Percentiles rank a stretch among this genome's conserved stretches.
These are phyloP conservation scores for Hypericum androsaemum DNA, from an alignment of 345 rosid genomes.

Conservation along the genomic window DNA sequence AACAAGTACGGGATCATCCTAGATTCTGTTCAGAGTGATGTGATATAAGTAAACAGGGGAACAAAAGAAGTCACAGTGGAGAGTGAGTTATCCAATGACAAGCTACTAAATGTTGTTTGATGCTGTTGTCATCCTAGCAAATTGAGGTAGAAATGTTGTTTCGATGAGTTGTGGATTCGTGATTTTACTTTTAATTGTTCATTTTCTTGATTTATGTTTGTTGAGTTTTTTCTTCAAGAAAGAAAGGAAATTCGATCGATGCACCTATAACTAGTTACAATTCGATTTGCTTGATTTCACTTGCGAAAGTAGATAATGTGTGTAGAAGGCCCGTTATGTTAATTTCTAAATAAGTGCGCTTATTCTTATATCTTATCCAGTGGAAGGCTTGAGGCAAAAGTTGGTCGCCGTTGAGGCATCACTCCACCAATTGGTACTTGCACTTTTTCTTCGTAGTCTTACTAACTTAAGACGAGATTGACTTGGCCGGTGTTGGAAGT, in stretches of 20 bases:
- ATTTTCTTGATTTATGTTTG: too few species aligned
- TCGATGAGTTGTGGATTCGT: too few species aligned
- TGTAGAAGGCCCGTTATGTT: background rate
- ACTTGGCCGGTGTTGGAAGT: conserved; percentile 4
- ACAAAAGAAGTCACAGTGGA: conserved; percentile 60
- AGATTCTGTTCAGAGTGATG: conserved; percentile 73
- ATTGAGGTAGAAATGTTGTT: too few species aligned
- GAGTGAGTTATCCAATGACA: conserved; percentile 38
- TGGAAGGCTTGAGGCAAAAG: conserved; percentile 62
- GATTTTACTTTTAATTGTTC: too few species aligned
- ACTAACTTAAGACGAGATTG: conserved; percentile 10
- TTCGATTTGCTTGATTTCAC: background rate
- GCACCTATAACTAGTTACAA: too few species aligned
- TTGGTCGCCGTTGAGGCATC: conserved; percentile 46
- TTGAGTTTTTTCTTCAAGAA: too few species aligned
- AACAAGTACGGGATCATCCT: conserved; percentile 69
- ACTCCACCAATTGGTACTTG: conserved; percentile 55
- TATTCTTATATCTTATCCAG: conserved; percentile 34
- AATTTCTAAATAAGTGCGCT: background rate
- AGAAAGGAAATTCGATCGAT: too few species aligned
- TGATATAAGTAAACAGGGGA: conserved; percentile 77
- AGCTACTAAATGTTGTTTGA: conserved; percentile 1
- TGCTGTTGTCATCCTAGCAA: conserved; percentile 2
- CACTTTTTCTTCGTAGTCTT: conserved; percentile 6
- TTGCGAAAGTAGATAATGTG: background rate